A percentile compares a stretch with the other conserved stretches of the same genome.
Conservation (phyloP, 345 rosid genomes). For the Trapa bicornis region DNA sequence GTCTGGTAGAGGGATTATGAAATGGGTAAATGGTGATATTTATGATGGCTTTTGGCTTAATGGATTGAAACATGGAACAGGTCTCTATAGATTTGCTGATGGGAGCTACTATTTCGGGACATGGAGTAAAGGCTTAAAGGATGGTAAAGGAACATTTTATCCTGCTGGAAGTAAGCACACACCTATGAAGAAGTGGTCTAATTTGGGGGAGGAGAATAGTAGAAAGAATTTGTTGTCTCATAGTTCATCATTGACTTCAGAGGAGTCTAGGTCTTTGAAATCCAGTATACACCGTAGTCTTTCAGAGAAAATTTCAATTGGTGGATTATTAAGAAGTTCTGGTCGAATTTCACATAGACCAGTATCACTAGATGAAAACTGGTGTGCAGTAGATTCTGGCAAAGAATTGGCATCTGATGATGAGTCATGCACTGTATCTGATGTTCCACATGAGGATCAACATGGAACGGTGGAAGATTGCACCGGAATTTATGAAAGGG, state of each 20-base stretch:
- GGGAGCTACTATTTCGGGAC: constrained; percentile 75
- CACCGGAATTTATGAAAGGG: constrained; percentile 56
- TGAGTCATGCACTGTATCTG: constrained; percentile 25
- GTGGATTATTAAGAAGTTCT: constrained; percentile 29
- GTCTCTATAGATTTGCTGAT: constrained; percentile 64
- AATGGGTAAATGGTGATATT: constrained; percentile 75
- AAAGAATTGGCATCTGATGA: constrained; percentile 25
- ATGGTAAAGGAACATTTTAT: constrained; percentile 80
- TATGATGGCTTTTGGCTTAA: constrained; percentile 75
- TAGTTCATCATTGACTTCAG: constrained; percentile 33
- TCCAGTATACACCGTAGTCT: constrained; percentile 29
- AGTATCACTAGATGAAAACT: constrained; percentile 27
- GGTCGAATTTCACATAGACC: constrained; percentile 39
- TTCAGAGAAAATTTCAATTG: constrained; percentile 37
- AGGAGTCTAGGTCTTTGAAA: constrained; percentile 25
- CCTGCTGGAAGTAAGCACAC: constrained; percentile 73
- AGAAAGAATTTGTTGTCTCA: constrained; percentile 31
- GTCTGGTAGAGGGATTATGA: constrained; percentile 84
- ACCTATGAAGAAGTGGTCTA: constrained; percentile 41
- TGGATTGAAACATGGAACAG: constrained; percentile 69
- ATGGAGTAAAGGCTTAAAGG: constrained; percentile 70
- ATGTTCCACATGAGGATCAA: constrained; percentile 27
- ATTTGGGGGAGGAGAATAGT: constrained; percentile 32
- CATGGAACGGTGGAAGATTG: constrained; percentile 26
- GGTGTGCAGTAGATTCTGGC: constrained; percentile 19